A percentile compares a stretch with the other conserved stretches of the same genome.
phyloP scores from a whole-genome alignment of 106 monocot species.

The Agapanthus africanus region DNA sequence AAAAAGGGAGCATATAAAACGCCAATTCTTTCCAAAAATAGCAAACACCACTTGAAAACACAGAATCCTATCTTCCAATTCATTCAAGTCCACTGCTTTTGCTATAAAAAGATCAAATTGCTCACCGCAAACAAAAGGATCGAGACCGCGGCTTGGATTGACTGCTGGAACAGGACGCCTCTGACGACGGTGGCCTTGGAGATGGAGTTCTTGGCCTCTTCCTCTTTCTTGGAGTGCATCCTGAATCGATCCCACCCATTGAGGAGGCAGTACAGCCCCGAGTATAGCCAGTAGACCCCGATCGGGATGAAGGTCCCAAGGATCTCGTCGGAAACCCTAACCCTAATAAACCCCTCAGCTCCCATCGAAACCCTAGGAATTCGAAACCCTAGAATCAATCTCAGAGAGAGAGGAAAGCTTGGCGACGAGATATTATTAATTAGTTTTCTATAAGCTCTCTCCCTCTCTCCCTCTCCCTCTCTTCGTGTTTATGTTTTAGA shows the following conservation, averaged over 20 bases:
- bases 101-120: constrained; percentile 16
- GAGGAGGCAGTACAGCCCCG: constrained; percentile 66
- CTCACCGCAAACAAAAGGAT: constrained; percentile 65
- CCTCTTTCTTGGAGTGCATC: constrained; percentile 62
- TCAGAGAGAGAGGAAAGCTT: too few relatives aligned
- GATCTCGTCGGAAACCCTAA: constrained; percentile 68
- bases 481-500: too few relatives aligned
- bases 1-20: neutral
- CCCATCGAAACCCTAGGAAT: constrained; percentile 3
- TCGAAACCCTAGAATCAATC: too few relatives aligned
- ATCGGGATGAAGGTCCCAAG: constrained; percentile 81
- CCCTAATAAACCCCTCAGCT: constrained; percentile 52
- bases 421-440: too few relatives aligned
- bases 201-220: constrained; percentile 68
- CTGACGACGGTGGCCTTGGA: constrained; percentile 32
- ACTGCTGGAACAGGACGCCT: constrained; percentile 74
- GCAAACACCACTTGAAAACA: neutral
- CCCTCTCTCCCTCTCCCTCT: too few relatives aligned
- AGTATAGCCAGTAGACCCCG: constrained; percentile 74
- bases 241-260: constrained; percentile 50
- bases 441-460: too few relatives aligned
- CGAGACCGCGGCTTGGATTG: constrained; percentile 50
- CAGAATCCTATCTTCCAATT: neutral
- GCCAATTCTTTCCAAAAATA: neutral
- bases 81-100: neutral